phyloP scores from a whole-genome alignment of 345 rosid genomes.

The Aethionema arabicum region DNA sequence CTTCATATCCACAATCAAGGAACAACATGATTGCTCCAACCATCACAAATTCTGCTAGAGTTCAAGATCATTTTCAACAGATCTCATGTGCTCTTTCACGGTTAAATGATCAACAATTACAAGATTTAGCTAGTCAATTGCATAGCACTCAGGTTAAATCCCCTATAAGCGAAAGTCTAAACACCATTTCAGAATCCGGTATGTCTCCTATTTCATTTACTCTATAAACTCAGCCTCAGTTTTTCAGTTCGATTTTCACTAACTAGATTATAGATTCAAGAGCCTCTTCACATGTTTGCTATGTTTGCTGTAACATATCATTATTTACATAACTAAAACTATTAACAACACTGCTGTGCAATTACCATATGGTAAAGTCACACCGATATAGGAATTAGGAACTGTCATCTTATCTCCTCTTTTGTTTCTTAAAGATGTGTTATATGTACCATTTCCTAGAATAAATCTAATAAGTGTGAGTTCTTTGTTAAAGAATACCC shows the following conservation, averaged over 20 bases:
- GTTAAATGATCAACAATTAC: no score
- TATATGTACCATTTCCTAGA: background rate
- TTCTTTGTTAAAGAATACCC: no score
- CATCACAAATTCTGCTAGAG: no score
- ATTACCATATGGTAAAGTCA: background rate
- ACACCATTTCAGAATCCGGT: no score
- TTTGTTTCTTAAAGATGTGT: background rate
- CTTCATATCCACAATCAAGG: no score
- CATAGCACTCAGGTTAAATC: no score
- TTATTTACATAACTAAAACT: background rate
- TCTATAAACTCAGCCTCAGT: background rate
- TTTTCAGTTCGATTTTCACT: no score
- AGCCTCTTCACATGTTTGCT: constrained; percentile 1
- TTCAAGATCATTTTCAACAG: no score
- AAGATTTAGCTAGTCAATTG: no score
- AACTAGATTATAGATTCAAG: background rate
- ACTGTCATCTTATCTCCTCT: background rate
- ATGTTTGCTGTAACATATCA: background rate
- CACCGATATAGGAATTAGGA: background rate
- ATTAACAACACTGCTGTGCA: background rate
- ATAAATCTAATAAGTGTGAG: background rate
- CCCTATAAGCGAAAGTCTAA: no score
- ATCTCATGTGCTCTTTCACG: no score
- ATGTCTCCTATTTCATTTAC: background rate
- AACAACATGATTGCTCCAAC: no score